These are phyloP conservation scores for Termitomyces sp. DNA, from an alignment of 768 basidiomycete species.

Conservation along the genomic window DNA sequence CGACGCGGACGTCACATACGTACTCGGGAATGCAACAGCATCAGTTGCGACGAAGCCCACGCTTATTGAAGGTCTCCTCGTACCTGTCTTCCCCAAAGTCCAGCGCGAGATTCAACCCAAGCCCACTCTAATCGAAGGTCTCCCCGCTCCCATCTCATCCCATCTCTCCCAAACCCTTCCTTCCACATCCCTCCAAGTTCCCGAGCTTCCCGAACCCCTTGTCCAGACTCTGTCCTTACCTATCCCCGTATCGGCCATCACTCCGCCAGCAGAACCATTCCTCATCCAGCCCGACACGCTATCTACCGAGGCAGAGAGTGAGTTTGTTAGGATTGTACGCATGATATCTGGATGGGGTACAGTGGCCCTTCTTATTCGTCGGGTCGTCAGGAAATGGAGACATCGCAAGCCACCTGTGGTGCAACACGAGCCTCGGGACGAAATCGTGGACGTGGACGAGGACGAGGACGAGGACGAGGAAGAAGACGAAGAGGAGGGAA, in stretches of 20 bases:
- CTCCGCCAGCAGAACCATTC: background rate
- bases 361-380: background rate
- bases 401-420: background rate
- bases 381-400: background rate
- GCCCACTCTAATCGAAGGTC: background rate
- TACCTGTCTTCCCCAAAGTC: no score
- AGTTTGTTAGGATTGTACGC: background rate
- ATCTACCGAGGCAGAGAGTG: background rate
- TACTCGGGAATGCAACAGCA: background rate
- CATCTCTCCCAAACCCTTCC: background rate
- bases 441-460: background rate
- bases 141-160: background rate
- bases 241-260: background rate
- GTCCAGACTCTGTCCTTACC: background rate
- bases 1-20: background rate
- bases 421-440: background rate
- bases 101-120: no score
- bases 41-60: background rate
- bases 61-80: background rate
- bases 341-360: background rate
- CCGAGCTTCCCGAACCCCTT: background rate
- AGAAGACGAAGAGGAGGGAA: background rate
- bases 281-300: background rate
- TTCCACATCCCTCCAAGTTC: no score
- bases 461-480: background rate